Conservation (phyloP, 495 filamentous ascomycete genomes). For the Wilcoxina mikolae region DNA sequence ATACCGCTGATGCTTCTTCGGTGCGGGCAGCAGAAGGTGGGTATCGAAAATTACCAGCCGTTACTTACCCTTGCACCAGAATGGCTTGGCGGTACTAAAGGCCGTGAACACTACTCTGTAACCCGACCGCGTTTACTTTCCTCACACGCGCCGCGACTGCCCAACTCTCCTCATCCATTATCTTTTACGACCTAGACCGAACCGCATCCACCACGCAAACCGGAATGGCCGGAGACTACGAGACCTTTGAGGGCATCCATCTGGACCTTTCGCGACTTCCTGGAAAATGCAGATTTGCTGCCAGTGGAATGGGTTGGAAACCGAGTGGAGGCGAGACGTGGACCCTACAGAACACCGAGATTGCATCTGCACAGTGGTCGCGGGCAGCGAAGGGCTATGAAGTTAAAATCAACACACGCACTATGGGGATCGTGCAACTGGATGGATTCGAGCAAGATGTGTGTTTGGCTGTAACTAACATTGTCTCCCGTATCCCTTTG, state of each 20-base stretch:
- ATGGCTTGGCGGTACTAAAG: neutral
- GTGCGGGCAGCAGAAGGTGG: too few species aligned
- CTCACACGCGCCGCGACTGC: slow-evolving; percentile 1
- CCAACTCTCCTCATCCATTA: too few species aligned
- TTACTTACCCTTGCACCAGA: neutral
- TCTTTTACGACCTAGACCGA: too few species aligned
- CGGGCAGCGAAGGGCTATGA: slow-evolving; percentile 84
- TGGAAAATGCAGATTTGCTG: slow-evolving; percentile 85
- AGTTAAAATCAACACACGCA: slow-evolving; percentile 71
- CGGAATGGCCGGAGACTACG: slow-evolving; percentile 32
- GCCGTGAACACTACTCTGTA: neutral
- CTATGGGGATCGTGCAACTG: slow-evolving; percentile 73
- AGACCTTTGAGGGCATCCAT: slow-evolving; percentile 92
- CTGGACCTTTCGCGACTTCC: slow-evolving; percentile 80
- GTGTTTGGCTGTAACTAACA: neutral
- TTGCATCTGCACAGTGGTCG: slow-evolving; percentile 84
- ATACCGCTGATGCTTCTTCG: neutral
- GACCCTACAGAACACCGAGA: slow-evolving; percentile 69
- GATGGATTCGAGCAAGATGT: slow-evolving; percentile 83
- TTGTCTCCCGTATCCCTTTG: neutral
- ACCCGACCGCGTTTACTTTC: neutral
- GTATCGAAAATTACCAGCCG: slow-evolving; percentile 1
- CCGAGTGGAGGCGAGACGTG: slow-evolving; percentile 81
- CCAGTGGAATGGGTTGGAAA: slow-evolving; percentile 88
- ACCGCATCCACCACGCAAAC: neutral